Conservation (phyloP, 495 filamentous ascomycete genomes). For the Xylaria bambusicola region DNA sequence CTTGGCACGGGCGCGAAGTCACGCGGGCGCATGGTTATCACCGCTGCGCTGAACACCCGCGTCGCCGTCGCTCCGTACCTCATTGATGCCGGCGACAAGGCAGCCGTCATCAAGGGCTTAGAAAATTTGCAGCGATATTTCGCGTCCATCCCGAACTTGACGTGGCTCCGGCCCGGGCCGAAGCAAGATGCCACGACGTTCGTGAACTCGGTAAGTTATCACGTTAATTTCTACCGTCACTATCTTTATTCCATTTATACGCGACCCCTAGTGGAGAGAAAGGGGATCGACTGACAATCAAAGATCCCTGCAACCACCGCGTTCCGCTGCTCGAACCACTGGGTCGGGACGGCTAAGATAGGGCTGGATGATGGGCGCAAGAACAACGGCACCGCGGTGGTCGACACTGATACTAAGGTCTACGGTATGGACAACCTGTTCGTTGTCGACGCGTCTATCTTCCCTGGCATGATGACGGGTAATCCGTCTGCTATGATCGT, state of each 20-base stretch:
- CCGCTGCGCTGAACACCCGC: conserved; percentile 46
- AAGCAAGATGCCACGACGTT: conserved; percentile 51
- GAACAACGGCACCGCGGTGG: conserved; percentile 54
- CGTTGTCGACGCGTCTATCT: conserved; percentile 34
- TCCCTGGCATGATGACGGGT: conserved; percentile 53
- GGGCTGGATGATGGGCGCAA: conserved; percentile 56
- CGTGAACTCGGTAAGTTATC: conserved; percentile 38
- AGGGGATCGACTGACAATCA: conserved; percentile 15
- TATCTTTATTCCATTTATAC: neutral
- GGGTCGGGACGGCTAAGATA: conserved; percentile 57
- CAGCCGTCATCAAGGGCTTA: conserved; percentile 41
- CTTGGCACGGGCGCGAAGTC: conserved; percentile 55
- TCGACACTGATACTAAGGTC: conserved; percentile 57
- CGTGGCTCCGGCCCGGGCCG: conserved; percentile 47
- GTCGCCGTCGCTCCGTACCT: conserved; percentile 48
- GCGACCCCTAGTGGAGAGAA: neutral
- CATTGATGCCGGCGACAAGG: conserved; percentile 39
- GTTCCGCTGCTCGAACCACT: conserved; percentile 46
- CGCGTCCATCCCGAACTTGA: conserved; percentile 50
- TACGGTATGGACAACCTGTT: conserved; percentile 60
- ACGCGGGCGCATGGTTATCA: conserved; percentile 54
- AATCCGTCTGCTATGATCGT: conserved; percentile 59
- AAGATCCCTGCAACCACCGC: conserved; percentile 38
- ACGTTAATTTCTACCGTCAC: neutral
- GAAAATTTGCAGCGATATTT: conserved; percentile 55